Evolutionary conservation across 1,139 yeast species (phyloP).

Genomic region (Sugiyamaella novakii): DNA sequence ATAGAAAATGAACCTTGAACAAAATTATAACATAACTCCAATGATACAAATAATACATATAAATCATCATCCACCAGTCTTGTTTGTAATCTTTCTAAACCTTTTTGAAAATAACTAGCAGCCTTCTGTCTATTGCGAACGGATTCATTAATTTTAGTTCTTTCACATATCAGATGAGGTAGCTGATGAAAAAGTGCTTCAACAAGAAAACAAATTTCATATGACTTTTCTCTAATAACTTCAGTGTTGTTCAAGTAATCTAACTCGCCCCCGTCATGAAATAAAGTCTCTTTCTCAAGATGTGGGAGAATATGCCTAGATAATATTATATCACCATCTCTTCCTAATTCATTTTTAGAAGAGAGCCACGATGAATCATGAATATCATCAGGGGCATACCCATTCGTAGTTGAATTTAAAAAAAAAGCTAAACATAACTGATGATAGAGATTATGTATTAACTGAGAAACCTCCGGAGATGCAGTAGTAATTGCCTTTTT

Average conservation of each 20-base stretch:
- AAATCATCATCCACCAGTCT: slow-evolving; percentile 3
- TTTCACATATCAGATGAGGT: slow-evolving; percentile 10
- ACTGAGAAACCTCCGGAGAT: neutral
- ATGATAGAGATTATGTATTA: slow-evolving; percentile 7
- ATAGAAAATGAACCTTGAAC: slow-evolving; percentile 11
- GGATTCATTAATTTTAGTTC: neutral
- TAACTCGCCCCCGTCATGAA: slow-evolving; percentile 1
- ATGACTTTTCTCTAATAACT: slow-evolving; percentile 1
- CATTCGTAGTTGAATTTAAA: slow-evolving; percentile 6
- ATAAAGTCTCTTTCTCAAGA: slow-evolving; percentile 1
- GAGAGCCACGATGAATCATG: too few relatives aligned
- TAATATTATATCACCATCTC: slow-evolving; percentile 6
- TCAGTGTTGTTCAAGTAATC: slow-evolving; percentile 1
- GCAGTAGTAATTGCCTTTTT: slow-evolving; percentile 9
- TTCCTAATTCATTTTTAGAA: too few relatives aligned
- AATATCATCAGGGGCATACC: neutral
- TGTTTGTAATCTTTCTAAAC: slow-evolving; percentile 3
- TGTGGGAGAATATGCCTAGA: slow-evolving; percentile 7
- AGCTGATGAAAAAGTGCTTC: slow-evolving; percentile 7
- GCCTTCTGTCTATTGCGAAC: slow-evolving; percentile 4
- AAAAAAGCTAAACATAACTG: slow-evolving; percentile 12
- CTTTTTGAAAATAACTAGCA: neutral
- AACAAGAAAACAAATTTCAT: slow-evolving; percentile 11
- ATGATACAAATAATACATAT: neutral
- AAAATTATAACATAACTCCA: slow-evolving; percentile 6